phyloP scores from a whole-genome alignment of 2,329 filamentous ascomycete genomes.

The Venturia effusa region DNA sequence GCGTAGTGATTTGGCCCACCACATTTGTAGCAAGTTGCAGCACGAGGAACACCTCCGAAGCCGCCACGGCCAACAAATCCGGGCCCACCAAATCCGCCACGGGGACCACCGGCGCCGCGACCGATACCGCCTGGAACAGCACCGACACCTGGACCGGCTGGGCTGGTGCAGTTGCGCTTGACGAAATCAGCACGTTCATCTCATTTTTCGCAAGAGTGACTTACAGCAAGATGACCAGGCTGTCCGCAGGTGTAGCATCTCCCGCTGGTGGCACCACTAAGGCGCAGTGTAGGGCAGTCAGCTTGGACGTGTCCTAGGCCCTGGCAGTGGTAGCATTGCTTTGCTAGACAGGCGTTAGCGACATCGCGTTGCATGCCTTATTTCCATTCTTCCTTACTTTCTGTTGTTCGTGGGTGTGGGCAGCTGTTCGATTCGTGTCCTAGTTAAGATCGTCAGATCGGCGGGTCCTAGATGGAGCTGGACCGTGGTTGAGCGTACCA shows the following conservation, averaged over 20 bases:
- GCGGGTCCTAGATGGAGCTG: constrained; percentile 8
- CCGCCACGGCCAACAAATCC: constrained; percentile 64
- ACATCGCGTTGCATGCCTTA: background rate
- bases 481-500: constrained; percentile 37
- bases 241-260: constrained; percentile 97
- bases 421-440: constrained; percentile 97
- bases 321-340: constrained; percentile 99
- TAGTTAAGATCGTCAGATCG: constrained; percentile 19
- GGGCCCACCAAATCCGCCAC: constrained; percentile 56
- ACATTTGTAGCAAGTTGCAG: constrained; percentile 59
- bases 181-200: background rate
- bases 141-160: constrained; percentile 34
- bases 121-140: constrained; percentile 37
- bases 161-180: constrained; percentile 73
- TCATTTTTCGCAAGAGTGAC: constrained; percentile 22
- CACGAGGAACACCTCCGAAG: constrained; percentile 53
- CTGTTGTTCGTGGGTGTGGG: constrained; percentile 90
- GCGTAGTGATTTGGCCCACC: constrained; percentile 94
- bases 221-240: constrained; percentile 79
- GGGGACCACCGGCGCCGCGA: constrained; percentile 50
- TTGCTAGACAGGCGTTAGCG: constrained; percentile 44
- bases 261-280: constrained; percentile 72
- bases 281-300: constrained; percentile 90
- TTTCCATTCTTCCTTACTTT: constrained; percentile 45
- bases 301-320: constrained; percentile 96